phyloP scores from a whole-genome alignment of 1,284 basidiomycete species.

The Porodaedalea pini region DNA sequence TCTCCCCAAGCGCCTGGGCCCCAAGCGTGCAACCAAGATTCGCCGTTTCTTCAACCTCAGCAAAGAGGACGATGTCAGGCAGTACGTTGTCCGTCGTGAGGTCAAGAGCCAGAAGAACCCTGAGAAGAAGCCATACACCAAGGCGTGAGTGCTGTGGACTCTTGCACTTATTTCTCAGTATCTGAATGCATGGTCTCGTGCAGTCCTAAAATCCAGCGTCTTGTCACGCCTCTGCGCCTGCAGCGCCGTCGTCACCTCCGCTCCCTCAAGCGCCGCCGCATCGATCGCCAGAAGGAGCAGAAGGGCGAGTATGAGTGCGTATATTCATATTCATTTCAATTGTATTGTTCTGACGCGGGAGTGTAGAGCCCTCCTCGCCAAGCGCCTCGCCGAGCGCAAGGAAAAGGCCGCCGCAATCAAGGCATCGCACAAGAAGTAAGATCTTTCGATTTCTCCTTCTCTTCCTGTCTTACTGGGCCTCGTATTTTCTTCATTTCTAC shows the following conservation, averaged over 20 bases:
- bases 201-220: conserved; percentile 85
- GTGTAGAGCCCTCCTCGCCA: conserved; percentile 11
- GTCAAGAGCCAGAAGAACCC: conserved; percentile 89
- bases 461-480: neutral
- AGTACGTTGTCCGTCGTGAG: conserved; percentile 93
- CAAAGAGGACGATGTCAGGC: conserved; percentile 98
- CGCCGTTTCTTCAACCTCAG: conserved; percentile 96
- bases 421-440: conserved; percentile 20
- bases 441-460: neutral
- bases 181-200: conserved; percentile 1
- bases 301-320: conserved; percentile 80
- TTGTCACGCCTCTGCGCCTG: conserved; percentile 92
- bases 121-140: conserved; percentile 92
- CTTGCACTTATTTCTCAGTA: neutral
- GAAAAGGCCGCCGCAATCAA: conserved; percentile 21
- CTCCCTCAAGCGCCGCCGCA: conserved; percentile 84
- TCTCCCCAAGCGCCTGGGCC: conserved; percentile 93
- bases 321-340: conserved; percentile 36
- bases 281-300: conserved; percentile 92
- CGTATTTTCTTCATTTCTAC: neutral
- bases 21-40: conserved; percentile 95
- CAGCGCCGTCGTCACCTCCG: conserved; percentile 95
- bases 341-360: too few species aligned
- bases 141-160: conserved; percentile 68
- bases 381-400: conserved; percentile 16